Evolutionary conservation across 108 stramenopile genomes (phyloP), one percentile per base, ranked within the genome.

Genomic region (Aureococcus anophagefferens): DNA sequence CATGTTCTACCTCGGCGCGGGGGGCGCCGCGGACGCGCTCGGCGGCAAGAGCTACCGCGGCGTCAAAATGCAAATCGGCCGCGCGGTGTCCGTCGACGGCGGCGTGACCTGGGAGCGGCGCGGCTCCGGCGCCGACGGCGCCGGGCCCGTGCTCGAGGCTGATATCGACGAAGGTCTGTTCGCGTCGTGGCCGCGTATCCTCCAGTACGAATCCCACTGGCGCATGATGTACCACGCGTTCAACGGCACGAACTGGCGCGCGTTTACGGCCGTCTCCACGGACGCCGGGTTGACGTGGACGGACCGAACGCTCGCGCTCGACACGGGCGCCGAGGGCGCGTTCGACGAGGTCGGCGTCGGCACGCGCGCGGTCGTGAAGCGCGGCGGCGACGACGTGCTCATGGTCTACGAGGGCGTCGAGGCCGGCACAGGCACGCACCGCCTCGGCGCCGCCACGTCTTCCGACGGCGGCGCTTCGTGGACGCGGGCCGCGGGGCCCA

Each of bases 331-430:
- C 25, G 74, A 69, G 30, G 68, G 33, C 0, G 74, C 59, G 28
- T 75, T 68, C 34, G 74, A 75, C 37, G 37, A 35, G 33, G 5
- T 17, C 18, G 74, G 74, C n/a, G 46, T 75, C 25, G 74, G 74
- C 7, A 75, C 74, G 21, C 68, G 74, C 28, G 30, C 34, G 28
- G 40, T 44, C 9, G 9, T 75, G 32, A 69, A 40, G 34, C 67
- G 46, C 14, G 30, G 67, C 5, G 45, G 63, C 35, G 74, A 69
- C 5, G 13, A 59, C 32, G 37, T 70, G 68, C 59, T 70, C 30
- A 75, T 75, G 74, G 63, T 75, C 30, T 75, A 75, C 46, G 74
- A 75, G 33, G 74, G 68, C 25, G 74, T 75, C 37, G 35, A 40
- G 16, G 46, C n/a, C 37, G 32, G 30, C 1, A 11, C 40, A 13